Evolutionary conservation across 169 alveolate species (phyloP).

Genomic region (Plasmodium billcollinsi): DNA sequence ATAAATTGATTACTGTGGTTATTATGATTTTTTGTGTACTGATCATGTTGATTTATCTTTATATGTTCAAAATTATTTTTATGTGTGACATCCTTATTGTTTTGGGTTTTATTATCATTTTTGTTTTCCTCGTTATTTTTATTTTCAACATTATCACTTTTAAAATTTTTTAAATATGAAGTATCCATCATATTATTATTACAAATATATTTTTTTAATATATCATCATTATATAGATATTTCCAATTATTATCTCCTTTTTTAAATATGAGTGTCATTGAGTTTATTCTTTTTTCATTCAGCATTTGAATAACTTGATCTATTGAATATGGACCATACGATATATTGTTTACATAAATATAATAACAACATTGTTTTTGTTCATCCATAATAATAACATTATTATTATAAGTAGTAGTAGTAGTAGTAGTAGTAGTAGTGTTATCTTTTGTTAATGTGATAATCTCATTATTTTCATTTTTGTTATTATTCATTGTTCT

Average conservation of each 20-base stretch:
- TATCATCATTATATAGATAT: conserved; percentile 62
- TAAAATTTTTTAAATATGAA: neutral
- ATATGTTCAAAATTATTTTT: neutral
- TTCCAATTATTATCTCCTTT: conserved; percentile 76
- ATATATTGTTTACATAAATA: conserved; percentile 39
- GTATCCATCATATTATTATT: neutral
- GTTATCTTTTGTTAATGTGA: too few relatives aligned
- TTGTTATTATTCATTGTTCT: too few relatives aligned
- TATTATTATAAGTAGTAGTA: too few relatives aligned
- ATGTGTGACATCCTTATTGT: neutral
- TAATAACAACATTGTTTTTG: too few relatives aligned
- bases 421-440: too few relatives aligned
- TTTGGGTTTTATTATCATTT: neutral
- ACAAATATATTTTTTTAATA: conserved; percentile 33
- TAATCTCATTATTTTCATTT: too few relatives aligned
- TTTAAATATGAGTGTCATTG: conserved; percentile 63
- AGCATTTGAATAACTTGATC: conserved; percentile 49
- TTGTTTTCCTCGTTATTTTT: neutral
- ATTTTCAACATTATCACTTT: neutral
- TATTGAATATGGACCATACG: conserved; percentile 69
- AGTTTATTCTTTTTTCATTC: conserved; percentile 65
- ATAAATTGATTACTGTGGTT: neutral
- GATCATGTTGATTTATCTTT: neutral
- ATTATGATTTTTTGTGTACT: neutral
- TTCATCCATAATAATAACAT: conserved; percentile 6